Percentiles rank a stretch among this genome's conserved stretches.
phyloP scores from a whole-genome alignment of 2,329 filamentous ascomycete genomes.

The Thelonectria rubi region DNA sequence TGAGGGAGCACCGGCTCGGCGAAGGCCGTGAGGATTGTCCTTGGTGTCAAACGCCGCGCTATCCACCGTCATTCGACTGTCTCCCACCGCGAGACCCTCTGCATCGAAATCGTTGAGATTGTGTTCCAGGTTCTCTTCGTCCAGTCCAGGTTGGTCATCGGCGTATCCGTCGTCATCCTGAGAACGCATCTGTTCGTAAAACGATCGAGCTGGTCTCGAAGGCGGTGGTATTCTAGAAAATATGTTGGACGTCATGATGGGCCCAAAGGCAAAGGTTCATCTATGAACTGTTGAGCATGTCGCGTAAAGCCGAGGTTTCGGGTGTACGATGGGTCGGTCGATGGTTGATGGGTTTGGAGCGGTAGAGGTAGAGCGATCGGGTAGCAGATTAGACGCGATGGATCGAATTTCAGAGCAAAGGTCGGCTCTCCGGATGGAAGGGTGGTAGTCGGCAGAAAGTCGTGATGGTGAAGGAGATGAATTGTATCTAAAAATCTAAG shows the following conservation, averaged over 20 bases:
- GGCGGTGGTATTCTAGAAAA: slow-evolving; percentile 54
- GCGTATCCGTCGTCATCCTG: slow-evolving; percentile 52
- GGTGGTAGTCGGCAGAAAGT: neutral
- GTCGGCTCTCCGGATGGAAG: neutral
- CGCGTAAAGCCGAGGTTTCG: slow-evolving; percentile 15
- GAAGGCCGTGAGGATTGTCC: slow-evolving; percentile 27
- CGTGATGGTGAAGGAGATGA: neutral
- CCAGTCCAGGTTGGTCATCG: slow-evolving; percentile 56
- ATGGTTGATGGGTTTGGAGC: neutral
- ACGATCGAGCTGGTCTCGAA: slow-evolving; percentile 49
- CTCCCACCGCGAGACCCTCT: slow-evolving; percentile 55
- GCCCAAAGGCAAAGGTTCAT: slow-evolving; percentile 22
- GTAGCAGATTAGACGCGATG: neutral
- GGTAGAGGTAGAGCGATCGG: neutral
- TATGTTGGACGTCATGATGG: slow-evolving; percentile 57
- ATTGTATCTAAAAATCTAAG: neutral
- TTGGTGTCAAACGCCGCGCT: slow-evolving; percentile 44
- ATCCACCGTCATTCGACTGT: slow-evolving; percentile 57
- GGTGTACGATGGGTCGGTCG: neutral
- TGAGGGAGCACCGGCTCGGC: slow-evolving; percentile 19
- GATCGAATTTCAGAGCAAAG: neutral
- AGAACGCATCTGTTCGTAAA: slow-evolving; percentile 60
- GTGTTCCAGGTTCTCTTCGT: slow-evolving; percentile 64
- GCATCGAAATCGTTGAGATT: slow-evolving; percentile 61
- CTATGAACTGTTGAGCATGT: slow-evolving; percentile 28